Evolutionary conservation across 139 green algal species (phyloP).

Genomic region (Dunaliella sp.): DNA sequence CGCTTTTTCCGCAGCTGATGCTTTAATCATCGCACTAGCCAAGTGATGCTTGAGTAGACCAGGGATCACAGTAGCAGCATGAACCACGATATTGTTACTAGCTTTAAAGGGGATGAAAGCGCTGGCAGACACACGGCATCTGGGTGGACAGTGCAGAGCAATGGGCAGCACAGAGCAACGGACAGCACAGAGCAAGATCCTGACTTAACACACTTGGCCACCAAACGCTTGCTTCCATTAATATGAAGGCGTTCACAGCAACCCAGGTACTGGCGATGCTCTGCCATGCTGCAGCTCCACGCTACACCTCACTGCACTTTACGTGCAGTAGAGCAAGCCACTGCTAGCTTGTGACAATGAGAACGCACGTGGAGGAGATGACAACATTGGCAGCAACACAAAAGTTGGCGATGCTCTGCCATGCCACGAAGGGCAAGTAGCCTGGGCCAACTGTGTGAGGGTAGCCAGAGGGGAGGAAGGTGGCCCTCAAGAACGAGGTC

Average conservation of each 20-base stretch:
- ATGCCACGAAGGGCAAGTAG: conserved; percentile 37
- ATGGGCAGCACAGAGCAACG: too few relatives aligned
- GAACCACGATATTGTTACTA: too few relatives aligned
- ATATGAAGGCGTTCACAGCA: neutral
- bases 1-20: too few relatives aligned
- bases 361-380: neutral
- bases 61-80: too few relatives aligned
- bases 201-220: neutral
- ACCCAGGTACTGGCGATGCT: neutral
- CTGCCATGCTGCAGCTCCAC: neutral
- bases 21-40: too few relatives aligned
- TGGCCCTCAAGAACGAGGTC: conserved; percentile 21
- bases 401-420: conserved; percentile 52
- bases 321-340: neutral
- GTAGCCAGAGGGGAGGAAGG: conserved; percentile 52
- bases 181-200: too few relatives aligned
- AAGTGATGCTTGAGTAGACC: too few relatives aligned
- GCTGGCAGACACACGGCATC: too few relatives aligned
- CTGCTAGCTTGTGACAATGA: neutral
- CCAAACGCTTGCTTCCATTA: neutral
- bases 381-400: conserved; percentile 46
- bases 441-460: conserved; percentile 36
- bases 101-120: too few relatives aligned
- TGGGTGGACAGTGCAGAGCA: too few relatives aligned
- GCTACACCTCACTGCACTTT: neutral